Conservation (phyloP, 2,329 filamentous ascomycete species). For the Juglanconis sp. region DNA sequence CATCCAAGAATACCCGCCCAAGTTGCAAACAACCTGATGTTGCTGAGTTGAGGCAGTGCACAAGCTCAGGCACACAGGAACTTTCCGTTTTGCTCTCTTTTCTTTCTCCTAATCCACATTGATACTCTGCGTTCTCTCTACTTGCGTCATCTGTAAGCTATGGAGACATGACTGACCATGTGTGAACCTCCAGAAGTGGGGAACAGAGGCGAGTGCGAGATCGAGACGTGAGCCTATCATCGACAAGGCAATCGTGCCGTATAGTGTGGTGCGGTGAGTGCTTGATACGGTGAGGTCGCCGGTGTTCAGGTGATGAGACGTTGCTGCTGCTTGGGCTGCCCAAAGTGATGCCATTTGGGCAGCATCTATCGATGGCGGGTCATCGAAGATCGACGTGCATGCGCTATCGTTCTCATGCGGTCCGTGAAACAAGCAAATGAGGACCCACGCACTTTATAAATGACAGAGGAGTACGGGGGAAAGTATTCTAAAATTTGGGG, state of each 20-base stretch:
- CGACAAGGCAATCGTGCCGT: conserved; percentile 63
- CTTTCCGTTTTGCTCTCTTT: not conserved
- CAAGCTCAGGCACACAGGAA: too few relatives aligned
- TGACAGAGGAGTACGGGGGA: not conserved
- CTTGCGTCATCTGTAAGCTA: not conserved
- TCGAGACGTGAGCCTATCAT: conserved; percentile 53
- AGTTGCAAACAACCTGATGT: too few relatives aligned
- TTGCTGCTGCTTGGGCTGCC: not conserved
- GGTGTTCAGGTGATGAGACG: not conserved
- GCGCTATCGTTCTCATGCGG: too few relatives aligned
- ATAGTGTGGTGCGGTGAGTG: conserved; percentile 38
- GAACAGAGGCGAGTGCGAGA: conserved; percentile 59
- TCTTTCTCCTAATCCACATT: not conserved
- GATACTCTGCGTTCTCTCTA: not conserved
- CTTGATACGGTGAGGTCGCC: not conserved
- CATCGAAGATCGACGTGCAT: too few relatives aligned
- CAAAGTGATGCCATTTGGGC: not conserved
- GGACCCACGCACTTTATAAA: too few relatives aligned
- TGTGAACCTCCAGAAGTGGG: conserved; percentile 52
- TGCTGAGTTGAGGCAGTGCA: too few relatives aligned
- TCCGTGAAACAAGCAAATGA: too few relatives aligned
- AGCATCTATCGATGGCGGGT: not conserved
- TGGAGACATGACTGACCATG: not conserved
- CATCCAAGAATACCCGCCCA: not conserved
- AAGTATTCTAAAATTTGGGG: not conserved